These are phyloP conservation scores for Viridothelium virens DNA, from an alignment of 495 filamentous ascomycete species.

Conservation along the genomic window DNA sequence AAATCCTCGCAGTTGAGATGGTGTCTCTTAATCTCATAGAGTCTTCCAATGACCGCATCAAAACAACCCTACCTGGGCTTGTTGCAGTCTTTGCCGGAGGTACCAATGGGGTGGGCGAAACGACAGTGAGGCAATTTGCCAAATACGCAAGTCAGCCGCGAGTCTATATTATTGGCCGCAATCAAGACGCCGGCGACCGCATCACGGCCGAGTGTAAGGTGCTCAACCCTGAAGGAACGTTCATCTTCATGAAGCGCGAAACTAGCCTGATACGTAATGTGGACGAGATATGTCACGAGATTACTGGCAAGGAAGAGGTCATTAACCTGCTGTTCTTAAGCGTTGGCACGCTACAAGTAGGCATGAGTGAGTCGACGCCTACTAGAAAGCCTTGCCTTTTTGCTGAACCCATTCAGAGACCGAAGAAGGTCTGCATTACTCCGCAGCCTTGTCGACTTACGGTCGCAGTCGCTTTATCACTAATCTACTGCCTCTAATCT, in stretches of 20 bases:
- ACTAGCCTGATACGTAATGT: constrained; percentile 44
- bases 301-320: constrained; percentile 44
- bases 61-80: constrained; percentile 33
- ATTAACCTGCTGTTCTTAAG: constrained; percentile 58
- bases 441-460: constrained; percentile 19
- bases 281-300: constrained; percentile 45
- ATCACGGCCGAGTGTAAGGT: constrained; percentile 40
- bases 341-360: constrained; percentile 11
- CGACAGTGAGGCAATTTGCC: constrained; percentile 51
- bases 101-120: constrained; percentile 56
- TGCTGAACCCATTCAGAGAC: constrained; percentile 21
- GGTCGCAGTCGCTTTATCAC: constrained; percentile 31
- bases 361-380: constrained; percentile 9
- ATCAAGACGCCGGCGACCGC: constrained; percentile 38
- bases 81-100: constrained; percentile 57
- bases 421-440: constrained; percentile 26
- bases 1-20: constrained; percentile 15
- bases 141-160: constrained; percentile 42
- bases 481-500: constrained; percentile 56
- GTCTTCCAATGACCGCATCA: constrained; percentile 28
- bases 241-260: constrained; percentile 51
- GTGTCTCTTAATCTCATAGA: constrained; percentile 13
- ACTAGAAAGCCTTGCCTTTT: neutral
- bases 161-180: constrained; percentile 45
- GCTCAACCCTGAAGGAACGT: constrained; percentile 36